Percentiles rank a stretch among this genome's conserved stretches.
phyloP scores from a whole-genome alignment of 2,329 filamentous ascomycete species.

The Pestalotiopsis sp. region DNA sequence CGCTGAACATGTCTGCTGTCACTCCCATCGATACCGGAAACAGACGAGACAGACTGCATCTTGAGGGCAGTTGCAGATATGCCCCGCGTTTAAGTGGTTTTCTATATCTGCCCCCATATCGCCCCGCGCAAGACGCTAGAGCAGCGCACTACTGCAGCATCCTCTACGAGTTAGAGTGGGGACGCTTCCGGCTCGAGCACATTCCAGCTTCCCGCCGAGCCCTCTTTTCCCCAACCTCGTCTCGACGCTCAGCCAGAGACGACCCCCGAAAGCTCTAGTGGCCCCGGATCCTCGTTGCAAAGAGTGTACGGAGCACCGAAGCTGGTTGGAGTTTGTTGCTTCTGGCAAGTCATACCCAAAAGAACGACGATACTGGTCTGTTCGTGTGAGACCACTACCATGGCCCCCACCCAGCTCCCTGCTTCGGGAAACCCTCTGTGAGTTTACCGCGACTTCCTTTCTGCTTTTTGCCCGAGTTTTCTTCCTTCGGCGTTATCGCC shows the following conservation, averaged over 20 bases:
- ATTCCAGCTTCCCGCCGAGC: background rate
- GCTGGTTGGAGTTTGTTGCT: background rate
- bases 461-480: background rate
- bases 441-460: slow-evolving; percentile 24
- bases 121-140: background rate
- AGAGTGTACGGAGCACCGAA: background rate
- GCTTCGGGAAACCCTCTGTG: slow-evolving; percentile 46
- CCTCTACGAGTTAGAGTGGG: background rate
- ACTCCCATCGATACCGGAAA: background rate
- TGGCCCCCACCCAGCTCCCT: slow-evolving; percentile 41
- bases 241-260: background rate
- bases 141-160: background rate
- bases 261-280: background rate
- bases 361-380: background rate
- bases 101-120: background rate
- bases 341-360: background rate
- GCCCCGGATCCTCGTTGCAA: background rate
- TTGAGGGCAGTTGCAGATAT: background rate
- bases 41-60: background rate
- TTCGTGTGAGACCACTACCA: slow-evolving; percentile 16
- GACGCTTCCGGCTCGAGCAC: background rate
- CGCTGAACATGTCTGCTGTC: background rate
- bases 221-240: background rate
- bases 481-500: slow-evolving; percentile 2
- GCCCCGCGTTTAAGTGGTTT: background rate